A percentile compares a stretch with the other conserved stretches of the same genome.
Evolutionary conservation across 441 rosid species (phyloP).

Genomic region (Sinapis alba): DNA sequence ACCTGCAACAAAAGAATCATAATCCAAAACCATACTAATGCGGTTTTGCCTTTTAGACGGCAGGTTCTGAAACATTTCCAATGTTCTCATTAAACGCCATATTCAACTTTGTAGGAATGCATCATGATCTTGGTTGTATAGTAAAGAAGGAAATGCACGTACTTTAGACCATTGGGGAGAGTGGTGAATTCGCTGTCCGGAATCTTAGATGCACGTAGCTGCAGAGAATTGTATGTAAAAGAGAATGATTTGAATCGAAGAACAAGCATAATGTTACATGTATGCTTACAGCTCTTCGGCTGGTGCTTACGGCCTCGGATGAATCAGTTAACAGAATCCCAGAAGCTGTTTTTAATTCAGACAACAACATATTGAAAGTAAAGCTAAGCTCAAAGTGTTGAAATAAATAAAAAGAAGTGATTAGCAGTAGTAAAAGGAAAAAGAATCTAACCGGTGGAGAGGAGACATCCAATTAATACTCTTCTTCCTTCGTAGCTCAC

Average conservation of each 20-base stretch:
- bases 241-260: conserved; percentile 6
- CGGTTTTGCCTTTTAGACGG: no score
- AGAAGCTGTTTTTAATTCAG: conserved; percentile 50
- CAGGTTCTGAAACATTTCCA: neutral
- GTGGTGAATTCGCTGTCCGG: conserved; percentile 79
- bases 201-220: conserved; percentile 82
- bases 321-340: conserved; percentile 49
- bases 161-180: conserved; percentile 89
- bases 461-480: conserved; percentile 60
- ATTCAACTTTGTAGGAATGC: neutral
- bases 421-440: neutral
- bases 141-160: conserved; percentile 37
- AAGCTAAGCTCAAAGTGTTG: neutral
- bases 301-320: conserved; percentile 88
- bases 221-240: conserved; percentile 37
- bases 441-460: conserved; percentile 53
- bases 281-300: conserved; percentile 87
- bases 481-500: conserved; percentile 55
- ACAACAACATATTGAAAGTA: conserved; percentile 12
- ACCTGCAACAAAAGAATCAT: conserved; percentile 48
- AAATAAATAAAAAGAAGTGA: neutral
- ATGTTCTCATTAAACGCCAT: neutral
- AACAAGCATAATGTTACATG: conserved; percentile 14
- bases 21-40: neutral
- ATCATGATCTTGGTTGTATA: conserved; percentile 15